Base-by-base conservation (phyloP, 257 asterid genomes). In the Orobanche coerulescens region DNA sequence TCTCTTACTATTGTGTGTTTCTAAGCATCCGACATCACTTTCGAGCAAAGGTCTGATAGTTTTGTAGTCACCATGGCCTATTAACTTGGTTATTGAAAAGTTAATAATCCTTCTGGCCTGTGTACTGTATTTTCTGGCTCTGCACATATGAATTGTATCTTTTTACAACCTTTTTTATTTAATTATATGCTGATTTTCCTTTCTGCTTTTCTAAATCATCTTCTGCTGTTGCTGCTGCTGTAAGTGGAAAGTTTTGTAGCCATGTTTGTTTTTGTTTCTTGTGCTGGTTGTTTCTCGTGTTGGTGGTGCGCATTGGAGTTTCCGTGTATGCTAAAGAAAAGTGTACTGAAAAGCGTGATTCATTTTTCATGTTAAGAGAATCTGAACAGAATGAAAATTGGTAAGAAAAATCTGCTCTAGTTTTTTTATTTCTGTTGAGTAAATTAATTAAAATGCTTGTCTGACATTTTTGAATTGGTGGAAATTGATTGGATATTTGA, bases 81-180 rank as follows among this genome's bases (percentile, higher is more conserved):
- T 75, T 66, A 62, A 64, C 64, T 50, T 70, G 71, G 51, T 61
- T 44, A 19, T 39, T 62, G 3, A 65, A 73, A 37, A 46, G 73
- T 67, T 69, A 56, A 62, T 69, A 19, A 46, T 49, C 48, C 39
- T 61, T 62, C 57, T 62, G 76, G 69, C 56, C 40, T 65, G 14
- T 25, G 2, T 66, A 58, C 61, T 69, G 75, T 34, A 68, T 62
- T 58, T 30, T 30, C 7, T n/a, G n/a, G n/a, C 50, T 57, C 46
- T 70, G 59, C 60, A 54, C 53, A 67, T 67, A 55, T 66, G 16
- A 15, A 9, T 30, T 19, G 7, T 28, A 59, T 69, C 51, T 30
- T 62, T 20, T 69, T 44, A 12, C 62, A 30, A 6, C 19, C 12
- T 49, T 28, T 60, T 34, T 58, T 59, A 42, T 54, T 22, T 43